These are phyloP conservation scores for Penicillium robsamsonii DNA, from an alignment of 495 filamentous ascomycete species.

Conservation along the genomic window DNA sequence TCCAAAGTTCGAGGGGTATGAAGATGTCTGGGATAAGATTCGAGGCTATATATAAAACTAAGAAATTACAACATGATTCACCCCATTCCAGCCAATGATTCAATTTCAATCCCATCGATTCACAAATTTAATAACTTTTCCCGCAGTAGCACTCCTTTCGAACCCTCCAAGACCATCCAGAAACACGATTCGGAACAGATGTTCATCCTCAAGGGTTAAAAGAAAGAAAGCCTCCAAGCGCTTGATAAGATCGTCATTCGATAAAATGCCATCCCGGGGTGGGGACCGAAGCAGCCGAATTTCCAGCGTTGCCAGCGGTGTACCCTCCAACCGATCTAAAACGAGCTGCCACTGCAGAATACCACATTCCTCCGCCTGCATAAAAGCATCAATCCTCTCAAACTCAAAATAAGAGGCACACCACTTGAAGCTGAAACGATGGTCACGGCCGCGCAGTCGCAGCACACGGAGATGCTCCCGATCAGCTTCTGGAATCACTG, in stretches of 20 bases:
- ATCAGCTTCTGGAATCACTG: conserved; percentile 11
- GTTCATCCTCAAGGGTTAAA: neutral
- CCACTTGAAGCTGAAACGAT: conserved; percentile 35
- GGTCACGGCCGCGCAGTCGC: conserved; percentile 33
- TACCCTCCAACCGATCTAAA: conserved; percentile 30
- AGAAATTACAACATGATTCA: neutral
- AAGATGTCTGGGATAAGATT: neutral
- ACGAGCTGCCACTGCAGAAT: conserved; percentile 38
- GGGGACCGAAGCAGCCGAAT: neutral
- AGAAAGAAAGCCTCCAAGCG: neutral
- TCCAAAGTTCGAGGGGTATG: neutral
- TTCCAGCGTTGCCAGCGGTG: neutral
- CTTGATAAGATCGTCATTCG: neutral
- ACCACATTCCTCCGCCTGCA: conserved; percentile 22
- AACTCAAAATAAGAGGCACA: conserved; percentile 32
- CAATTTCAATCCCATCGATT: neutral
- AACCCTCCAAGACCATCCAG: neutral
- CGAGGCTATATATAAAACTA: neutral
- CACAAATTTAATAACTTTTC: neutral
- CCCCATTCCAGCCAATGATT: neutral
- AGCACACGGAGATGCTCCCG: conserved; percentile 19
- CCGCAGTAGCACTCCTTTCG: neutral
- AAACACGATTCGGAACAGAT: neutral
- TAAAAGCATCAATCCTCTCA: conserved; percentile 12
- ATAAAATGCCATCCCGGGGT: neutral